Evolutionary conservation across 306 rosid genomes (phyloP).

Genomic region (Lathyrus sativus): DNA sequence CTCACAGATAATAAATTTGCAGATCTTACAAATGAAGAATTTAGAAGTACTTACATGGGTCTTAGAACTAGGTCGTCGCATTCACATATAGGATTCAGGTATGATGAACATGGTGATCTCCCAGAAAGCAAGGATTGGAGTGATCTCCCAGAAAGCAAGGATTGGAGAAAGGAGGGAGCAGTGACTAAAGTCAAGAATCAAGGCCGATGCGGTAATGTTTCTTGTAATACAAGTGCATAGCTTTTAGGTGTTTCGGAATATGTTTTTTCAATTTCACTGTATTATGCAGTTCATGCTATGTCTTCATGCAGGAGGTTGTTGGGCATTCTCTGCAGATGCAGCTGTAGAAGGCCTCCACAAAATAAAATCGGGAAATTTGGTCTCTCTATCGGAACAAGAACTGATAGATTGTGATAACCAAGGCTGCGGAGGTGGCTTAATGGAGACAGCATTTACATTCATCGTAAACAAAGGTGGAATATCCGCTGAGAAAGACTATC

Average conservation of each 20-base stretch:
- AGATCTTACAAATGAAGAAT: constrained; percentile 69
- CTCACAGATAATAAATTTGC: constrained; percentile 70
- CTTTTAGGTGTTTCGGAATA: not conserved
- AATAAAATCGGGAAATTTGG: constrained; percentile 59
- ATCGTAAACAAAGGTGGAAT: constrained; percentile 50
- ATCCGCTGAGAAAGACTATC: constrained; percentile 50
- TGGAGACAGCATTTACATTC: constrained; percentile 66
- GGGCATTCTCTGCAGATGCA: constrained; percentile 87
- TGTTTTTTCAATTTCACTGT: constrained; percentile 5
- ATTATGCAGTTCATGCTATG: constrained; percentile 1
- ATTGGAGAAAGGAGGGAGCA: constrained; percentile 72
- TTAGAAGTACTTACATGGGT: constrained; percentile 49
- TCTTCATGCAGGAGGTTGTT: constrained; percentile 62
- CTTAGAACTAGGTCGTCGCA: not conserved
- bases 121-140: too few species aligned
- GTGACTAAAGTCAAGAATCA: constrained; percentile 69
- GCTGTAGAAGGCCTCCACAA: constrained; percentile 78
- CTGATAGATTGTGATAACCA: constrained; percentile 66
- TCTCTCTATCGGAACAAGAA: constrained; percentile 76
- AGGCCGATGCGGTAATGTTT: constrained; percentile 70
- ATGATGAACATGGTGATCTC: constrained; percentile 32
- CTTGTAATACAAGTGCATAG: not conserved
- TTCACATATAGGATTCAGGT: constrained; percentile 39
- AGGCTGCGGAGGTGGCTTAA: constrained; percentile 74
- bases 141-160: constrained; percentile 46